Evolutionary conservation across 129 eudicot species (phyloP).

Genomic region (carrot (Daucus carota)): DH1_v3.0 NC_030383.2:53820001-53820500

Average conservation of each 20-base stretch:
- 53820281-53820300: neutral
- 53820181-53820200: neutral
- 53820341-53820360: slow-evolving; percentile 2
- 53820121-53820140: slow-evolving; percentile 31
- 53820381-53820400: slow-evolving; percentile 4
- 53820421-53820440: neutral
- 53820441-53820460: neutral
- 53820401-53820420: slow-evolving; percentile 1
- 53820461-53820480: neutral
- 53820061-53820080: slow-evolving; percentile 35
- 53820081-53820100: slow-evolving; percentile 32
- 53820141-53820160: slow-evolving; percentile 34
- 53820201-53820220: neutral
- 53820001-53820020: slow-evolving; percentile 48
- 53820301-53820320: neutral
- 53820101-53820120: slow-evolving; percentile 44
- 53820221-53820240: slow-evolving; percentile 12
- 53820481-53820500: neutral
- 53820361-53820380: neutral
- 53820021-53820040: slow-evolving; percentile 30
- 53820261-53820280: neutral
- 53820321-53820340: neutral
- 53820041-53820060: slow-evolving; percentile 36
- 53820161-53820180: slow-evolving; percentile 11
- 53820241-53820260: slow-evolving; percentile 18